phyloP scores from a whole-genome alignment of 2,329 filamentous ascomycete genomes.

The Colletotrichum kahawae region DNA sequence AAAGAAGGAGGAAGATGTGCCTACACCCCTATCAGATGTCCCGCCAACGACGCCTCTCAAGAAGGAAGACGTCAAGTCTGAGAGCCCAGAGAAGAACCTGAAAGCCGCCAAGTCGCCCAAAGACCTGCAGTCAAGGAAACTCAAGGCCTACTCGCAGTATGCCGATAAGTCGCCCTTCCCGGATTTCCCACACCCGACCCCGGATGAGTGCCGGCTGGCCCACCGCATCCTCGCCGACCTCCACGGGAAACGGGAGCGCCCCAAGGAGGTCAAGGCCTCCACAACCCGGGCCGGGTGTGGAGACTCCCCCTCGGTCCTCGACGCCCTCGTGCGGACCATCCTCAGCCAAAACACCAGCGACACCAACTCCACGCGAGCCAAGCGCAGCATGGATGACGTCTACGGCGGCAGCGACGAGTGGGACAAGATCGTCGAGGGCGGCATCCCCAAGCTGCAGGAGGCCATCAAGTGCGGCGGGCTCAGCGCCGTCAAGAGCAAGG shows the following conservation, averaged over 20 bases:
- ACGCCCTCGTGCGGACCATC: slow-evolving; percentile 57
- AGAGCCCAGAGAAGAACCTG: neutral
- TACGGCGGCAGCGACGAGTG: slow-evolving; percentile 50
- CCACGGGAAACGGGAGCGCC: slow-evolving; percentile 69
- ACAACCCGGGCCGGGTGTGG: slow-evolving; percentile 68
- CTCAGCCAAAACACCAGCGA: slow-evolving; percentile 60
- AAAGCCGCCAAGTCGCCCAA: slow-evolving; percentile 10
- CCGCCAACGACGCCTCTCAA: slow-evolving; percentile 6
- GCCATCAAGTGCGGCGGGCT: slow-evolving; percentile 77
- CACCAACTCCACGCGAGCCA: slow-evolving; percentile 64
- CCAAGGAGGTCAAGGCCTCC: slow-evolving; percentile 66
- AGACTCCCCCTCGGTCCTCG: slow-evolving; percentile 54
- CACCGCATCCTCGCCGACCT: slow-evolving; percentile 65
- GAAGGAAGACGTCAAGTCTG: slow-evolving; percentile 2
- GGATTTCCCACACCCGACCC: slow-evolving; percentile 67
- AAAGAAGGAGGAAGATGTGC: slow-evolving; percentile 20
- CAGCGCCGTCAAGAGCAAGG: slow-evolving; percentile 73
- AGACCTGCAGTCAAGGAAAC: slow-evolving; percentile 45
- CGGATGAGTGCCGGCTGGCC: slow-evolving; percentile 72
- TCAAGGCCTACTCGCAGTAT: slow-evolving; percentile 46
- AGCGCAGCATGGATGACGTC: slow-evolving; percentile 47
- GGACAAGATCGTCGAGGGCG: slow-evolving; percentile 45
- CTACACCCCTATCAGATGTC: neutral
- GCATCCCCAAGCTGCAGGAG: slow-evolving; percentile 47
- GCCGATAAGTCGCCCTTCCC: slow-evolving; percentile 66